Percentiles rank a stretch among this genome's conserved stretches.
Conservation (phyloP, 2,329 filamentous ascomycete genomes). For the Hymenoscyphus fructigenus region DNA sequence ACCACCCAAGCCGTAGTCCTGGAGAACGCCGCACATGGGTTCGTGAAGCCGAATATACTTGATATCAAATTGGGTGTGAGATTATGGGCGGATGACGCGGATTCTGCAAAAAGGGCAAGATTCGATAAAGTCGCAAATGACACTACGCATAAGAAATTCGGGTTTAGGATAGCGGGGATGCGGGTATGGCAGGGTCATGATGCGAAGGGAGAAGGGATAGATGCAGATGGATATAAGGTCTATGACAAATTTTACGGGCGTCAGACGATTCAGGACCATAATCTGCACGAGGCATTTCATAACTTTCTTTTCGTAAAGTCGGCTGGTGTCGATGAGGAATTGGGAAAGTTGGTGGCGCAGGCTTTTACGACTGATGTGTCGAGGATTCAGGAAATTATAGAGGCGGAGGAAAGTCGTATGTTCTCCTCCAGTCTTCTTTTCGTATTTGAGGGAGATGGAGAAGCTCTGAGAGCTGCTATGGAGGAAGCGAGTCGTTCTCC, state of each 20-base stretch:
- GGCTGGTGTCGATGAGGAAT: constrained; percentile 58
- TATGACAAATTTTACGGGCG: constrained; percentile 66
- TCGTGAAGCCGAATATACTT: constrained; percentile 81
- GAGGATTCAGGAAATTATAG: constrained; percentile 53
- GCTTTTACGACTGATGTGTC: constrained; percentile 55
- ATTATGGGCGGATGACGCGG: constrained; percentile 77
- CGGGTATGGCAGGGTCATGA: constrained; percentile 58
- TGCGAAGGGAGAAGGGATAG: constrained; percentile 52
- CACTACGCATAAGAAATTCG: constrained; percentile 60
- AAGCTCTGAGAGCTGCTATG: constrained; percentile 44
- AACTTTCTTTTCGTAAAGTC: constrained; percentile 57
- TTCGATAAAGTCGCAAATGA: constrained; percentile 58
- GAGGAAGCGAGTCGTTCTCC: constrained; percentile 37
- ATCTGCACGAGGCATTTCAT: constrained; percentile 54
- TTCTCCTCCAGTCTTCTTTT: constrained; percentile 58
- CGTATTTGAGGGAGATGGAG: constrained; percentile 63
- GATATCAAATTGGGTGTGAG: constrained; percentile 88
- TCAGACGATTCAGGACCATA: constrained; percentile 50
- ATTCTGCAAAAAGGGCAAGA: constrained; percentile 55
- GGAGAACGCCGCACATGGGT: constrained; percentile 79
- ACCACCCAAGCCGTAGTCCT: constrained; percentile 82
- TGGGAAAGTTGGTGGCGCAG: constrained; percentile 55
- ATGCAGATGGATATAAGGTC: constrained; percentile 54
- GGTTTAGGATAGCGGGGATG: constrained; percentile 67
- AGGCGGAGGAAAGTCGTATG: constrained; percentile 60